phyloP scores from a whole-genome alignment of 225 moss, liverwort and hornwort species.

The Takakia lepidozioides region DNA sequence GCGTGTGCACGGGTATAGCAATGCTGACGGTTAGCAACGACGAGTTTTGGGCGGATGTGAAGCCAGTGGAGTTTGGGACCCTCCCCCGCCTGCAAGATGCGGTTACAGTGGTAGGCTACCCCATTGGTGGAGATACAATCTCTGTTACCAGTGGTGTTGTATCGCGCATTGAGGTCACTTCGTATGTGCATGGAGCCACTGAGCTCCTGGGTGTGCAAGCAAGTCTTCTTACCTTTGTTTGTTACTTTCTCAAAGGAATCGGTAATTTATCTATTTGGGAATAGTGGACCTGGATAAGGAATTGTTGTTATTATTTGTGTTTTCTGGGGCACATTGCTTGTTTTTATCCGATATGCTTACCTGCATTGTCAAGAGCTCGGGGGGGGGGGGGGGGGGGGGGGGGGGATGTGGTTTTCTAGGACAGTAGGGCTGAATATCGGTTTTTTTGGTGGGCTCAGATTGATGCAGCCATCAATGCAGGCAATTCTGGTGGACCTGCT shows the following conservation, averaged over 20 bases:
- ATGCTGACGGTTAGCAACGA: conserved; percentile 87
- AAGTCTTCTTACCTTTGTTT: too few relatives aligned
- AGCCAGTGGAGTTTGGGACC: conserved; percentile 85
- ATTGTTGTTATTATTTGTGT: conserved; percentile 7
- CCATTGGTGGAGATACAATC: conserved; percentile 97
- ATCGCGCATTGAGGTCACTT: conserved; percentile 97
- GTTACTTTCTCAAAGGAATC: too few relatives aligned
- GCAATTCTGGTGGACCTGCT: conserved; percentile 97
- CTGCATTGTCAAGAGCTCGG: too few relatives aligned
- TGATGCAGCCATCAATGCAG: conserved; percentile 99
- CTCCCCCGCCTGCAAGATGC: conserved; percentile 97
- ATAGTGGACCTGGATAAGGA: too few relatives aligned
- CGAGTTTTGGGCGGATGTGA: conserved; percentile 97
- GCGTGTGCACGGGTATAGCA: conserved; percentile 37
- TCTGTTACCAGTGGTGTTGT: conserved; percentile 99
- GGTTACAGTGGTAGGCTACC: conserved; percentile 96
- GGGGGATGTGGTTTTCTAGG: too few relatives aligned
- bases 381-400: too few relatives aligned
- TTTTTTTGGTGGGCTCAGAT: conserved; percentile 40
- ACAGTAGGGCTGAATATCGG: too few relatives aligned
- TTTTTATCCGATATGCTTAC: too few relatives aligned
- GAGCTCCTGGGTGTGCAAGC: conserved; percentile 97
- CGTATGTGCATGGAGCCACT: conserved; percentile 97
- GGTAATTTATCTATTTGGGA: too few relatives aligned
- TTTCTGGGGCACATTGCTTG: too few relatives aligned